A percentile compares a stretch with the other conserved stretches of the same genome.
These are phyloP conservation scores for Nadsonia starkeyi-henricii DNA, from an alignment of 1,139 yeast species.

Conservation along the genomic window DNA sequence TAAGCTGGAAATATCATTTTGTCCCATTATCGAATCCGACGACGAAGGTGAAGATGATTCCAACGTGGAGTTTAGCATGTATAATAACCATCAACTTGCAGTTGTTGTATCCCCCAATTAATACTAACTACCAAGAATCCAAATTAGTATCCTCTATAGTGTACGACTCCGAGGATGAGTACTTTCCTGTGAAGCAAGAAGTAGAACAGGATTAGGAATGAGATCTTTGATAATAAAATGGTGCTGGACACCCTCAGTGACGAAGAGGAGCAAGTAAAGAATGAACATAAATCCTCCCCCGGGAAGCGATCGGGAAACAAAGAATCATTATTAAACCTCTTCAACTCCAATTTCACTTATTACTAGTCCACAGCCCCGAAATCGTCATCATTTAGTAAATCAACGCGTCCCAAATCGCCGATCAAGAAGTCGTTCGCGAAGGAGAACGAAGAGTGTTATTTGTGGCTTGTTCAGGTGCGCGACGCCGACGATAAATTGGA, in stretches of 20 bases:
- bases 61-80: constrained; percentile 2
- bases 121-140: constrained; percentile 1
- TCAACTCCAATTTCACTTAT: constrained; percentile 2
- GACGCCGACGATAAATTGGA: constrained; percentile 71
- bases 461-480: constrained; percentile 72
- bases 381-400: constrained; percentile 1
- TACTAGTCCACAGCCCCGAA: constrained; percentile 4
- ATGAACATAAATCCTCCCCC: constrained; percentile 6
- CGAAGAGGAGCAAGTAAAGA: constrained; percentile 9
- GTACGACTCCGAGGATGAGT: neutral
- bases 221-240: constrained; percentile 6
- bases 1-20: neutral
- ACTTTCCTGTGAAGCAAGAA: neutral
- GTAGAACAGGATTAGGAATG: constrained; percentile 2
- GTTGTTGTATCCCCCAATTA: neutral
- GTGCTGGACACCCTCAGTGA: constrained; percentile 10
- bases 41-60: constrained; percentile 13
- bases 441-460: constrained; percentile 82
- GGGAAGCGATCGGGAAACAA: too few relatives aligned
- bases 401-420: constrained; percentile 11
- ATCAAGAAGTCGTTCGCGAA: constrained; percentile 44
- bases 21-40: constrained; percentile 11
- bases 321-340: constrained; percentile 1
- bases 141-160: constrained; percentile 1
- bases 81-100: neutral